Evolutionary conservation across 2,329 filamentous ascomycete species (phyloP), one percentile per base, ranked within the genome.

Genomic region (Aspergillus transmontanensis): DNA sequence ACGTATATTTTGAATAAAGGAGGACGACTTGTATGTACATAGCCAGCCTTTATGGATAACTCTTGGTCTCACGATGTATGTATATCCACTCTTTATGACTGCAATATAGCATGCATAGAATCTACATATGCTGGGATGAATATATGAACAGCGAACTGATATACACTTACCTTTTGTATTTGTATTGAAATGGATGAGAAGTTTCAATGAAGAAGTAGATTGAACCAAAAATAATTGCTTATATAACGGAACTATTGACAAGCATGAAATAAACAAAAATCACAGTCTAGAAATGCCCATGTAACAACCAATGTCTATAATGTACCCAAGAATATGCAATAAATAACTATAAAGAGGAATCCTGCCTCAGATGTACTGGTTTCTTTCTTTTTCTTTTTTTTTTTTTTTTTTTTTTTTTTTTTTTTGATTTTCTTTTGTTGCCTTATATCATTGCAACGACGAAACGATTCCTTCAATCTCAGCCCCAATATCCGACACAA

Each of bases 401-500:
- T 2, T 39, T 36, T n/a, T 26, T 54, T 26, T 23, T 34, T 54
- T 54, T 36, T 23, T 36, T 5, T 3, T n/a, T 3, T 34, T 12
- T 12, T 4, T 12, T 50, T 30, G 7, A 1, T 26, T 16, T 28
- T 50, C 2, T 19, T 50, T 28, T 10, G 14, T n/a, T n/a, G 14
- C 3, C 9, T 34, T 45, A 7, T 19, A 34, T 55, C 50, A 56
- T 5, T 60, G 51, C 39, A 60, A 28, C 16, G 50, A 55, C n/a
- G 60, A 54, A 39, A 69, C 59, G 60, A 67, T 58, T 1, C 26
- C 51, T 41, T 69, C 68, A 63, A 73, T 69, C 53, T 70, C 70
- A 32, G 12, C 7, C 30, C 46, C 67, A 46, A 73, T 65, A n/a
- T 65, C 64, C 19, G 48, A 39, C 28, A 73, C 65, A 43, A 73